Evolutionary conservation across 768 basidiomycete genomes (phyloP), one percentile per base, ranked within the genome.

Genomic region (Auriscalpium orientale): DNA sequence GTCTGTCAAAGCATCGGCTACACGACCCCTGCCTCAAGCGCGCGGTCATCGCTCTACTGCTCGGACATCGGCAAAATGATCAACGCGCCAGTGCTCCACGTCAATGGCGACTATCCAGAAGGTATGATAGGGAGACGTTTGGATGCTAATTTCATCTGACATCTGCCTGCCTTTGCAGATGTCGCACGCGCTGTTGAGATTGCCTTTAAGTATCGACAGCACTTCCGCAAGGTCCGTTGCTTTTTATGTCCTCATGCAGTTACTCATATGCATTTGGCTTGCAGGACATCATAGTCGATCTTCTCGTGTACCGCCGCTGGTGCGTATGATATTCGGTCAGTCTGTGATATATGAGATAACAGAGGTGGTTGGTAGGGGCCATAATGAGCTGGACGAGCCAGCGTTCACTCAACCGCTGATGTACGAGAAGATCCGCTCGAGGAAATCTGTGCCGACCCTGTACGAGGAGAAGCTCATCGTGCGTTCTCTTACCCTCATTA

Each of bases 41-140:
- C 90, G 13, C 81, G 93, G 8, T 94, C 92, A 1, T 91, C 89
- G 0, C 65, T 89, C 36, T 97, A 97, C 65, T 93, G 89, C 65
- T 90, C 90, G 0, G 91, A 92, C 66, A 74, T 90, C 38, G 90
- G 87, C 6, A 95, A 95, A 71, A 91, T 90, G 87, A 85, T 94
- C 62, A 87, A 90, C 56, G 84, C 89, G 0, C 94, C 93, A 1
- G 82, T 95, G 4, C 67, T 95, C 18, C 94, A 95, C 58, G 91
- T 94, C 57, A 97, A 95, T 60, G 93, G 93, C 6, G 94, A 97
- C 67, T 74, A 87, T 67, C 91, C 91, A 0, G 91, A 95, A 79
- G 90, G 89, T 73, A 46, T 51, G 56, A 3, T 21, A 6, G 45
- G 21, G 7, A n/a, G 13, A 1, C 20, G 9, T 21, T 33, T 20